Conservation (phyloP, 2,329 filamentous ascomycete species). For the Ilyonectria mors-panacis region DNA sequence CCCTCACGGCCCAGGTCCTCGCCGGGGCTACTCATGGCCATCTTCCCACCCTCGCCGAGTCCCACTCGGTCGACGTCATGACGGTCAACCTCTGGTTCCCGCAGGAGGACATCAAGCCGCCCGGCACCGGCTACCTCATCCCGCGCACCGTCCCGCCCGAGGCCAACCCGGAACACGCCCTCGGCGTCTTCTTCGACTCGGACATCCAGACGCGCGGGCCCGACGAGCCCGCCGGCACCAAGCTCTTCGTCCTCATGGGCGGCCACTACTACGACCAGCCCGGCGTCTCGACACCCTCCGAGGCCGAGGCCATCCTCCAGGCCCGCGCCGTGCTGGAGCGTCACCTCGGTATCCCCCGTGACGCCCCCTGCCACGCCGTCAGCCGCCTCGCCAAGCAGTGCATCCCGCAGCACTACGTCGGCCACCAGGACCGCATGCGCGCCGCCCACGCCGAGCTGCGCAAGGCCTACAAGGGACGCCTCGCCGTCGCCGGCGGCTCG, state of each 20-base stretch:
- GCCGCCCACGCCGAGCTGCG: conserved; percentile 69
- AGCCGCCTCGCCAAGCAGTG: conserved; percentile 76
- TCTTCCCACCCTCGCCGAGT: conserved; percentile 66
- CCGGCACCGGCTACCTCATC: conserved; percentile 93
- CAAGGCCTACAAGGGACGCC: conserved; percentile 70
- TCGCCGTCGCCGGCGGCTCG: conserved; percentile 75
- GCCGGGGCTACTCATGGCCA: conserved; percentile 53
- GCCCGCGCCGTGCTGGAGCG: conserved; percentile 78
- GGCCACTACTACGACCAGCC: conserved; percentile 85
- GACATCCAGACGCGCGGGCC: conserved; percentile 67
- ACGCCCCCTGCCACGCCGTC: conserved; percentile 72
- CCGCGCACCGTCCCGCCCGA: conserved; percentile 79
- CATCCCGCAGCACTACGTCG: conserved; percentile 91
- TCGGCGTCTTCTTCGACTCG: conserved; percentile 95
- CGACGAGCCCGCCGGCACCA: conserved; percentile 77
- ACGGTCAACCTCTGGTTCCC: conserved; percentile 92
- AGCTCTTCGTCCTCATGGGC: conserved; percentile 94
- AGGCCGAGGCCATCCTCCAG: conserved; percentile 77
- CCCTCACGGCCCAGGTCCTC: conserved; percentile 68
- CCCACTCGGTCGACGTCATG: conserved; percentile 85
- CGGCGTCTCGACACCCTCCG: conserved; percentile 64
- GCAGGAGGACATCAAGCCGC: conserved; percentile 72
- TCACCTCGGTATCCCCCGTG: conserved; percentile 78
- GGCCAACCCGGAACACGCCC: conserved; percentile 84
- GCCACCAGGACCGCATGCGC: conserved; percentile 77